A percentile compares a stretch with the other conserved stretches of the same genome.
Evolutionary conservation across 176 grass and related monocot genomes (phyloP).

Genomic region (Oryza longistaminata): DNA sequence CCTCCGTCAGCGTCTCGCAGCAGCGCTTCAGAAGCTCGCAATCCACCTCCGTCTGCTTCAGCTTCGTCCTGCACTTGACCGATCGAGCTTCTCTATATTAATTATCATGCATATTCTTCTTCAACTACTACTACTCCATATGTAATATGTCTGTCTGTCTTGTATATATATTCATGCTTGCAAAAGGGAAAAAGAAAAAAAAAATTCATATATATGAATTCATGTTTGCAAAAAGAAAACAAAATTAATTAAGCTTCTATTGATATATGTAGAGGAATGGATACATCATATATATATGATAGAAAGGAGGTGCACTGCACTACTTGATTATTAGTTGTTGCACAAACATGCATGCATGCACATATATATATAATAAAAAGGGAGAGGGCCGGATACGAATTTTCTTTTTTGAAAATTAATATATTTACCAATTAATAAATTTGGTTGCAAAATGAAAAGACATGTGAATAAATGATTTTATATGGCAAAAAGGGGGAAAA

Average conservation of each 20-base stretch:
- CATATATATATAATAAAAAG: not conserved
- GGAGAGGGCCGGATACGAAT: not conserved
- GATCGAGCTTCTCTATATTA: no score
- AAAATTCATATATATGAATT: no score
- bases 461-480: not conserved
- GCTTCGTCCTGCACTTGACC: constrained; percentile 59
- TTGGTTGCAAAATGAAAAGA: not conserved
- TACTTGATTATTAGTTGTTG: not conserved
- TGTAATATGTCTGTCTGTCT: no score
- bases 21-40: constrained; percentile 71
- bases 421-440: not conserved
- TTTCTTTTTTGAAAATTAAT: no score
- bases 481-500: not conserved
- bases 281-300: no score
- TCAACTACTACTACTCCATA: no score
- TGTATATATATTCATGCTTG: no score
- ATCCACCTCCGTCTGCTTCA: constrained; percentile 85
- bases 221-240: no score
- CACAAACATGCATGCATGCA: not conserved
- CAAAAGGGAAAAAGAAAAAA: no score
- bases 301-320: not conserved
- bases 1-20: constrained; percentile 67
- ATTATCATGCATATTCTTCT: no score
- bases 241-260: no score
- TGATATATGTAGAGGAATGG: no score